Evolutionary conservation across 257 asterid species (phyloP).

Genomic region (Nicotiana obtusifolia): DNA sequence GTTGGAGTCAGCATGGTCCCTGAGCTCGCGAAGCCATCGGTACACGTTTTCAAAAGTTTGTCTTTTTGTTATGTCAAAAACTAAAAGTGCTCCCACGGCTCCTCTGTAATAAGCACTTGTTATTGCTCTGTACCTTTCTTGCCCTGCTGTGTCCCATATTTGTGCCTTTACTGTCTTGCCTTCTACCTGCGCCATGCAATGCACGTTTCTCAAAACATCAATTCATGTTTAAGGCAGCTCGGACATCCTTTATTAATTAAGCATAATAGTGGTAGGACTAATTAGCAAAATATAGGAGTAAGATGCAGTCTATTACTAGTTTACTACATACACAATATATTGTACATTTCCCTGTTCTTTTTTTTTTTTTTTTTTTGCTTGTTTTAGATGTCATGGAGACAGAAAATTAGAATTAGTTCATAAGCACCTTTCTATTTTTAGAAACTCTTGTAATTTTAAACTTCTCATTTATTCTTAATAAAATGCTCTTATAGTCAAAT

Average conservation of each 20-base stretch:
- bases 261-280: no score
- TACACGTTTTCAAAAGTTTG: slow-evolving; percentile 37
- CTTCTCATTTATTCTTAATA: background rate
- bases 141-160: slow-evolving; percentile 57
- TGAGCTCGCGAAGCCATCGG: slow-evolving; percentile 38
- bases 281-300: no score
- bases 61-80: slow-evolving; percentile 37
- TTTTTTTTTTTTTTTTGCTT: background rate
- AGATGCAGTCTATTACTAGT: background rate
- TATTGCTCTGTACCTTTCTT: slow-evolving; percentile 44
- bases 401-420: background rate
- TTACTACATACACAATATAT: no score
- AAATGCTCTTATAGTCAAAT: background rate
- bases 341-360: background rate
- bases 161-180: slow-evolving; percentile 47
- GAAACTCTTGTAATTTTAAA: background rate
- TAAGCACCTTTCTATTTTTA: background rate
- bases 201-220: background rate
- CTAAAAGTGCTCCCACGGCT: slow-evolving; percentile 46
- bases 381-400: background rate
- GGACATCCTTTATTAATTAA: no score
- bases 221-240: background rate
- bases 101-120: slow-evolving; percentile 51
- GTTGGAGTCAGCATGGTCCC: slow-evolving; percentile 48
- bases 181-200: slow-evolving; percentile 29